A percentile compares a stretch with the other conserved stretches of the same genome.
Evolutionary conservation across 257 asterid genomes (phyloP).

Genomic region (Primulina huaijiensis): DNA sequence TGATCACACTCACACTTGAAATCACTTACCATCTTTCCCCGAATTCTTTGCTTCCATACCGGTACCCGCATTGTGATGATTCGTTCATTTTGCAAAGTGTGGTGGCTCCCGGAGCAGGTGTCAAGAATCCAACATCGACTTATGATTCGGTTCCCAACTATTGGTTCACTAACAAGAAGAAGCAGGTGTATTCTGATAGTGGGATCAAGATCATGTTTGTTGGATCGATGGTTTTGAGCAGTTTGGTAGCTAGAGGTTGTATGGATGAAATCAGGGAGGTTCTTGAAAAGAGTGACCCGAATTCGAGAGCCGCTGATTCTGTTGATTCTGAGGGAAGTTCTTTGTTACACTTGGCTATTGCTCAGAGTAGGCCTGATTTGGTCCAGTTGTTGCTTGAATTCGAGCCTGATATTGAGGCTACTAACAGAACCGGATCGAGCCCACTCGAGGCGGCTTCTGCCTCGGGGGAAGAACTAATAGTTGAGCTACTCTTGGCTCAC

Average conservation of each 20-base stretch:
- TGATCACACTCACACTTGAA: constrained; percentile 45
- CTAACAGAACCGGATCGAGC: constrained; percentile 45
- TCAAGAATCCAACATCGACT: constrained; percentile 40
- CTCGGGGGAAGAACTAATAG: constrained; percentile 57
- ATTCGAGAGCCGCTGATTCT: constrained; percentile 53
- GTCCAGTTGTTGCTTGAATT: constrained; percentile 72
- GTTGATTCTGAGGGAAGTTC: constrained; percentile 58
- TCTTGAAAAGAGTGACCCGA: constrained; percentile 52
- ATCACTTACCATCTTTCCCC: constrained; percentile 48
- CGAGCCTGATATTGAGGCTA: constrained; percentile 49
- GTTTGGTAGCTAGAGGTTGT: constrained; percentile 40
- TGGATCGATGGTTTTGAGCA: constrained; percentile 49
- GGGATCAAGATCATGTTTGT: constrained; percentile 67
- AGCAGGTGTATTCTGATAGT: constrained; percentile 76
- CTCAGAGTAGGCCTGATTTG: constrained; percentile 62
- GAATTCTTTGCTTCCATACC: constrained; percentile 40
- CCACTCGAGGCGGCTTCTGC: constrained; percentile 79
- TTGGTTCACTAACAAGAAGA: constrained; percentile 79
- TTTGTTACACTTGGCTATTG: constrained; percentile 57
- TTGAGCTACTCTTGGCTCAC: constrained; percentile 61
- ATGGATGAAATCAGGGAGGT: constrained; percentile 79
- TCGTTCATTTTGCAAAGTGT: constrained; percentile 61
- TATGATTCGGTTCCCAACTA: constrained; percentile 53
- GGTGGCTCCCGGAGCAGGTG: constrained; percentile 66
- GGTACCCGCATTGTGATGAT: constrained; percentile 58